Percentiles rank a stretch among this genome's conserved stretches.
Conservation (phyloP, 2,329 filamentous ascomycete genomes). For the Chaetomium strumarium region DNA sequence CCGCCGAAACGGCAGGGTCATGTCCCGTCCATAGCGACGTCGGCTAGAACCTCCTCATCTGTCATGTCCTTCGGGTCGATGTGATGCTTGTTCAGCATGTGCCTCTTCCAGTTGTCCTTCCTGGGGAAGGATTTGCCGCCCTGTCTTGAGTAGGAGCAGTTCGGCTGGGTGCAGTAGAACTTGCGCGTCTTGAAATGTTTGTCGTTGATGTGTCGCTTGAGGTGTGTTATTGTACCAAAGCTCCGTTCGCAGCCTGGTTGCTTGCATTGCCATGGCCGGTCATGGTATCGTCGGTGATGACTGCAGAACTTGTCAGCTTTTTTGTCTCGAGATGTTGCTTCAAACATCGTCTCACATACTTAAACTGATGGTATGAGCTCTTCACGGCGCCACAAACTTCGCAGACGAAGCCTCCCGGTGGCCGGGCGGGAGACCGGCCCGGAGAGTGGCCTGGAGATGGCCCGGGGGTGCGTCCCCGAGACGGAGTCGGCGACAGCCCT, state of each 20-base stretch:
- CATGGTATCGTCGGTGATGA: conserved; percentile 57
- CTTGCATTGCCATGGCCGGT: conserved; percentile 44
- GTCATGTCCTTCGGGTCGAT: conserved; percentile 36
- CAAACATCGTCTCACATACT: conserved; percentile 34
- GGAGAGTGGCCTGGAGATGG: conserved; percentile 22
- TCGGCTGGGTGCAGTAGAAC: conserved; percentile 50
- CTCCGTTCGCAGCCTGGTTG: conserved; percentile 45
- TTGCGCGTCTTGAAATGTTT: conserved; percentile 55
- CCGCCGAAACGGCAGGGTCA: conserved; percentile 7
- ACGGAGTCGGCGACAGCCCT: conserved; percentile 1
- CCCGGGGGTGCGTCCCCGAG: conserved; percentile 10
- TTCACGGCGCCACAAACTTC: conserved; percentile 41
- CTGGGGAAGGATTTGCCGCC: conserved; percentile 55
- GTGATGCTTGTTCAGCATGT: conserved; percentile 55
- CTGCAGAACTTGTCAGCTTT: conserved; percentile 30
- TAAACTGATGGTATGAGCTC: conserved; percentile 55
- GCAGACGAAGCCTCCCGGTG: conserved; percentile 33
- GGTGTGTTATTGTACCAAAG: conserved; percentile 57
- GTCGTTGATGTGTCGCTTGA: conserved; percentile 58
- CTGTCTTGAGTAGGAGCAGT: conserved; percentile 50
- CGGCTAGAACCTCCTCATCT: conserved; percentile 38
- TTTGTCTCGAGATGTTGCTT: neutral
- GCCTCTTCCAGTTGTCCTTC: conserved; percentile 58
- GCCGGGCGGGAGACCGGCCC: conserved; percentile 25
- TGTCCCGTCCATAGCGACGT: conserved; percentile 27